Evolutionary conservation across 495 filamentous ascomycete species (phyloP), one percentile per base, ranked within the genome.

Genomic region (Glarea lozoyensis): DNA sequence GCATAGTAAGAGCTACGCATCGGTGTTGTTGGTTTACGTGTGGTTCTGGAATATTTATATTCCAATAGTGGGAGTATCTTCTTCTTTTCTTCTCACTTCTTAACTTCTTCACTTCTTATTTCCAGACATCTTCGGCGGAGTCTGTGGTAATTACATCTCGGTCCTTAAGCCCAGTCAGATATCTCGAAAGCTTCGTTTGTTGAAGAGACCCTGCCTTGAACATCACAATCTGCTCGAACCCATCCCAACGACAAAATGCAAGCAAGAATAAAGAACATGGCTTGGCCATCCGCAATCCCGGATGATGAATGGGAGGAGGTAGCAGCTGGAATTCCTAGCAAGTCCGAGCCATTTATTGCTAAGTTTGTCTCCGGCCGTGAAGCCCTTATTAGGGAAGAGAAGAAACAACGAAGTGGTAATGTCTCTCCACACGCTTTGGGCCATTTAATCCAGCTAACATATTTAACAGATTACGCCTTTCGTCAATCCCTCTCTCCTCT

Each of bases 361-460:
- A 75, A 85, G 46, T 94, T 93, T 54, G 68, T 90, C 22, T 57
- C 74, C 37, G 81, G 84, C 9, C 78, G 90, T n/a, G 70, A 81
- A 41, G 80, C 82, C 7, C 67, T 96, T 32, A 83, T 94, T 37
- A 69, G 65, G 5, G 71, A 90, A 52, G 92, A 98, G 57, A 78
- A 82, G 50, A 81, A 81, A 50, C 76, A 85, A 46, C 76, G 90
- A 35, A 89, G 87, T 61, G 88, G 84, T 88, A 17, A 10, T 10
- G n/a, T n/a, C 33, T 27, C 33, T 27, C 19, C 25, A 19, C 20
- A 16, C 12, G 16, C 37, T 17, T 13, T 16, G 35, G 46, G 13
- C 18, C 29, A 39, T 29, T 29, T 29, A 29, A n/a, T n/a, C n/a
- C n/a, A n/a, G n/a, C 32, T 35, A 35, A 29, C 47, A 42, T 4